These are phyloP conservation scores for Lobosporangium transversale DNA, from an alignment of 192 early-diverging fungal species.

Conservation along the genomic window DNA sequence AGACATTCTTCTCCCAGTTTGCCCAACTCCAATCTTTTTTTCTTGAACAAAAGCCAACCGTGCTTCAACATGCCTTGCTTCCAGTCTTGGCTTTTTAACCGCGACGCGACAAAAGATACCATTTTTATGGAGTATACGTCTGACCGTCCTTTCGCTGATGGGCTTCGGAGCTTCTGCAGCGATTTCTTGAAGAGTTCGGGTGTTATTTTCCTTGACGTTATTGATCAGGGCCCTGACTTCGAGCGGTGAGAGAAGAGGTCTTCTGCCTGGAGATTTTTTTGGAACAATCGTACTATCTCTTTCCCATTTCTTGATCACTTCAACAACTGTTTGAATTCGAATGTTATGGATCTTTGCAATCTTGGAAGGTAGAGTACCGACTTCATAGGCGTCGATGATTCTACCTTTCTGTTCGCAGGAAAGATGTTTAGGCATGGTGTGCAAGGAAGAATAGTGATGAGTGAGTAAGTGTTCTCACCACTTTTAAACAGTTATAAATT, in stretches of 20 bases:
- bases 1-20: slow-evolving; percentile 11
- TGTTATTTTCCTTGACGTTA: slow-evolving; percentile 1
- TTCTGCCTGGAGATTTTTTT: slow-evolving; percentile 2
- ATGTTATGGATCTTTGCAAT: no score
- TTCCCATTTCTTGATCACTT: slow-evolving; percentile 2
- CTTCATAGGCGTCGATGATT: no score
- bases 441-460: no score
- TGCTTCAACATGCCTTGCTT: neutral
- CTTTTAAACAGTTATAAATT: no score
- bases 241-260: neutral
- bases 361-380: no score
- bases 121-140: neutral
- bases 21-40: slow-evolving; percentile 5
- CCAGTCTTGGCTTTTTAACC: neutral
- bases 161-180: neutral
- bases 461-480: no score
- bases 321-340: neutral
- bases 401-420: no score
- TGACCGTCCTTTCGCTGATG: neutral
- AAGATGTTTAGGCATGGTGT: no score
- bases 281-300: slow-evolving; percentile 5
- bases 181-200: slow-evolving; percentile 5
- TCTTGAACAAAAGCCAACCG: slow-evolving; percentile 4
- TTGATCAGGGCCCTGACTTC: neutral
- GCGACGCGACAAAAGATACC: neutral